Evolutionary conservation across 139 green algal genomes (phyloP).

Genomic region (Coelastrella sp.): DNA sequence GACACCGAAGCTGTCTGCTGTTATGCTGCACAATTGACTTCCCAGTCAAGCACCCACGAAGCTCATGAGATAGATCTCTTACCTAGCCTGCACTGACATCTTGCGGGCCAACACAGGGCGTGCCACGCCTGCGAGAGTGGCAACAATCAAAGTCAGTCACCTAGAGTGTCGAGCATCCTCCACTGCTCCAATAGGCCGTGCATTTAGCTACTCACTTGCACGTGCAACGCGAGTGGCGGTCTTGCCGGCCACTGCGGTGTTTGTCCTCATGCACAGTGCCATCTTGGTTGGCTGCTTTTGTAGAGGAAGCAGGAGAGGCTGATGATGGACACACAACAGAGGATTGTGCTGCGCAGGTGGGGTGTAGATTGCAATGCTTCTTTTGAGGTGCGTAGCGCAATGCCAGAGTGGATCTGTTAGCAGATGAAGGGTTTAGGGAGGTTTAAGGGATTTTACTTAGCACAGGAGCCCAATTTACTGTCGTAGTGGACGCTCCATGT

Average conservation of each 20-base stretch:
- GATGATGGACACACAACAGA: conserved; percentile 14
- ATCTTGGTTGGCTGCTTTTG: conserved; percentile 10
- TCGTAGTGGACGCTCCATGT: too few relatives aligned
- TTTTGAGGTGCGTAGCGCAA: neutral
- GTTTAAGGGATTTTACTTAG: too few relatives aligned
- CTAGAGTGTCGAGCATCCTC: neutral
- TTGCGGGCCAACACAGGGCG: conserved; percentile 34
- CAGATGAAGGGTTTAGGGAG: neutral
- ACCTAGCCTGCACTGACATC: conserved; percentile 48
- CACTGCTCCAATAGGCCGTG: neutral
- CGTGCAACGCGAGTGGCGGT: conserved; percentile 6
- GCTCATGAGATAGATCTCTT: neutral
- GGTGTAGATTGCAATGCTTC: neutral
- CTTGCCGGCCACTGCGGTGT: conserved; percentile 16
- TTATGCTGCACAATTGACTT: neutral
- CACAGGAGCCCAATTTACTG: too few relatives aligned
- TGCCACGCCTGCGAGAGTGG: conserved; percentile 2
- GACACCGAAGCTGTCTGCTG: neutral
- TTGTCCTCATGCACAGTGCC: conserved; percentile 31
- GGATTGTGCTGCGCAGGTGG: neutral
- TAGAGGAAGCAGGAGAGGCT: neutral
- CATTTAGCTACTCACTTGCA: neutral
- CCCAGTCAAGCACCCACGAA: neutral
- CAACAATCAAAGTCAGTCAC: conserved; percentile 3
- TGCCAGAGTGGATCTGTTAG: conserved; percentile 14